phyloP scores from a whole-genome alignment of 2,329 filamentous ascomycete species.

The Phialophora verrucosa region DNA sequence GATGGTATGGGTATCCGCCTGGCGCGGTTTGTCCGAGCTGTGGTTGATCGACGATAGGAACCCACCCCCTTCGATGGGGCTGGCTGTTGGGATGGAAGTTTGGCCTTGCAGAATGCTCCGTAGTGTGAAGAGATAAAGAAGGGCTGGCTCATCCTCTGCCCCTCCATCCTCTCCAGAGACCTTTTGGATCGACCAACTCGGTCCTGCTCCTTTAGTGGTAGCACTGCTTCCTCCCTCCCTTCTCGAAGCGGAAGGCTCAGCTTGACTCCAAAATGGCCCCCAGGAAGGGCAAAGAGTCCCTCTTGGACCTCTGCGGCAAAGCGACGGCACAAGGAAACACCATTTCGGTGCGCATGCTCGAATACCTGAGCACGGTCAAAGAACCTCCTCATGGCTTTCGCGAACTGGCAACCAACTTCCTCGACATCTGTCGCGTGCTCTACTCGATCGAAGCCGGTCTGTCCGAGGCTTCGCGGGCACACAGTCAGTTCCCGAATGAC shows the following conservation, averaged over 20 bases:
- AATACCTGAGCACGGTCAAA: constrained; percentile 65
- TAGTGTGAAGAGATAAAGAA: neutral
- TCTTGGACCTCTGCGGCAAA: constrained; percentile 61
- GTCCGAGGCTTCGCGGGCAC: constrained; percentile 57
- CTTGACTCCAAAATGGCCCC: constrained; percentile 31
- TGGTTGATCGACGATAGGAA: constrained; percentile 2
- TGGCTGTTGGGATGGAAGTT: neutral
- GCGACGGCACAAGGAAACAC: constrained; percentile 66
- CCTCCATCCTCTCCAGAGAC: neutral
- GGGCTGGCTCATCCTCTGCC: neutral
- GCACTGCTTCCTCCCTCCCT: neutral
- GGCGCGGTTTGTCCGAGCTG: neutral
- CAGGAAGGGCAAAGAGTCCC: constrained; percentile 43
- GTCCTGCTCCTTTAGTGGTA: neutral
- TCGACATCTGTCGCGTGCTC: constrained; percentile 69
- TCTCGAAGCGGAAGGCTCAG: constrained; percentile 5
- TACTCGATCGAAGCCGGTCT: constrained; percentile 73
- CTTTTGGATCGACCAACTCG: neutral
- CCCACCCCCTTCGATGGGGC: neutral
- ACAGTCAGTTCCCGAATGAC: constrained; percentile 63
- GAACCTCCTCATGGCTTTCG: constrained; percentile 62
- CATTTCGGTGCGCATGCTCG: constrained; percentile 69
- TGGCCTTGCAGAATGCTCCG: neutral
- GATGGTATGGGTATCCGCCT: neutral
- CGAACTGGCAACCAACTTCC: constrained; percentile 67